Percentiles rank a stretch among this genome's conserved stretches.
Conservation (phyloP, 2,329 filamentous ascomycete genomes). For the Curvularia sp. region DNA sequence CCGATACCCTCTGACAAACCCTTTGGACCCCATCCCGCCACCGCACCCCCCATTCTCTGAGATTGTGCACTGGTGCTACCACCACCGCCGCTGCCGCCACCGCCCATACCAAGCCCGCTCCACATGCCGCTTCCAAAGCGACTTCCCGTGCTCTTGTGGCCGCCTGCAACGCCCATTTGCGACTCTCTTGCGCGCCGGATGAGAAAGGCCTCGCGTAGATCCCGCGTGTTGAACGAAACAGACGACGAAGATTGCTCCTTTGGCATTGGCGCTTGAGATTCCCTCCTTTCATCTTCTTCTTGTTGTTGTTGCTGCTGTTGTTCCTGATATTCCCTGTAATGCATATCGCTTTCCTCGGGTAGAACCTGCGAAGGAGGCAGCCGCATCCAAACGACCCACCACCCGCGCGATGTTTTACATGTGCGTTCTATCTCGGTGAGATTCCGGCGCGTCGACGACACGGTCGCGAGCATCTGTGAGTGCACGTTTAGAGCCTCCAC, state of each 20-base stretch:
- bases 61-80: conserved; percentile 19
- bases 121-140: conserved; percentile 46
- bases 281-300: not conserved
- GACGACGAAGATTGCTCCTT: conserved; percentile 17
- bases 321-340: not conserved
- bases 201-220: conserved; percentile 54
- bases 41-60: conserved; percentile 48
- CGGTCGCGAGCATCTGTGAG: conserved; percentile 64
- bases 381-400: conserved; percentile 73
- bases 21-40: conserved; percentile 63
- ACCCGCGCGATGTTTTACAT: conserved; percentile 68
- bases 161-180: not conserved
- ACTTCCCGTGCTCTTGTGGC: conserved; percentile 23
- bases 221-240: conserved; percentile 34
- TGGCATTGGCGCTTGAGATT: not conserved
- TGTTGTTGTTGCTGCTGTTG: conserved; percentile 11
- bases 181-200: conserved; percentile 52
- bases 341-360: not conserved
- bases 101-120: conserved; percentile 35
- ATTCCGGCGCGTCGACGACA: conserved; percentile 58
- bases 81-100: conserved; percentile 5
- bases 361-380: conserved; percentile 47
- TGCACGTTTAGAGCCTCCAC: conserved; percentile 69
- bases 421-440: conserved; percentile 64
- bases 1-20: conserved; percentile 76